Evolutionary conservation across 768 basidiomycete genomes (phyloP).

Genomic region (Saitozyma sp.): DNA sequence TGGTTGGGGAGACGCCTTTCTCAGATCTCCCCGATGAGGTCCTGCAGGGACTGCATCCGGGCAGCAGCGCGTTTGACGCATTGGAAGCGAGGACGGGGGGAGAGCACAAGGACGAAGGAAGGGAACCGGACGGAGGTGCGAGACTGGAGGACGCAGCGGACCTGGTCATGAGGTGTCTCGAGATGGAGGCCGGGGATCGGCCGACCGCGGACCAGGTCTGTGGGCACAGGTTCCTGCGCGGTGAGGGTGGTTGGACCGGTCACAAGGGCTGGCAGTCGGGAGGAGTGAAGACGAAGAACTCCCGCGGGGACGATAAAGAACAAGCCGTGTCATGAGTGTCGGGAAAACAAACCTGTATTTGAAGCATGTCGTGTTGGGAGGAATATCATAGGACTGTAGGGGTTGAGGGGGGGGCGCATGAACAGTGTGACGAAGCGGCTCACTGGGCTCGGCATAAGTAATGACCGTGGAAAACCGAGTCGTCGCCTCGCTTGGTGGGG

Average conservation of each 20-base stretch:
- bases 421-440: no score
- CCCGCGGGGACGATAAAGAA: no score
- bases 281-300: conserved; percentile 10
- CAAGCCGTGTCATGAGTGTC: no score
- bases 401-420: no score
- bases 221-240: conserved; percentile 75
- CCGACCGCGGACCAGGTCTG: conserved; percentile 84
- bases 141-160: conserved; percentile 78
- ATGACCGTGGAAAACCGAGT: no score
- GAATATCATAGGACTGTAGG: no score
- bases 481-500: no score
- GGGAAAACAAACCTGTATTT: no score
- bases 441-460: no score
- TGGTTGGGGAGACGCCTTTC: conserved; percentile 56
- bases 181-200: conserved; percentile 71
- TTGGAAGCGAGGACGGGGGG: conserved; percentile 51
- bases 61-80: conserved; percentile 41
- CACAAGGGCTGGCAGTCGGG: conserved; percentile 34
- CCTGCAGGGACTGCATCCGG: conserved; percentile 68
- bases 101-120: conserved; percentile 61
- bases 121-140: conserved; percentile 80
- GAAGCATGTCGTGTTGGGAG: no score
- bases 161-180: conserved; percentile 79
- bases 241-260: conserved; percentile 76
- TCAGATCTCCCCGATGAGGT: conserved; percentile 69